Conservation (phyloP, 129 eudicot species). For the Calendula officinalis region DNA sequence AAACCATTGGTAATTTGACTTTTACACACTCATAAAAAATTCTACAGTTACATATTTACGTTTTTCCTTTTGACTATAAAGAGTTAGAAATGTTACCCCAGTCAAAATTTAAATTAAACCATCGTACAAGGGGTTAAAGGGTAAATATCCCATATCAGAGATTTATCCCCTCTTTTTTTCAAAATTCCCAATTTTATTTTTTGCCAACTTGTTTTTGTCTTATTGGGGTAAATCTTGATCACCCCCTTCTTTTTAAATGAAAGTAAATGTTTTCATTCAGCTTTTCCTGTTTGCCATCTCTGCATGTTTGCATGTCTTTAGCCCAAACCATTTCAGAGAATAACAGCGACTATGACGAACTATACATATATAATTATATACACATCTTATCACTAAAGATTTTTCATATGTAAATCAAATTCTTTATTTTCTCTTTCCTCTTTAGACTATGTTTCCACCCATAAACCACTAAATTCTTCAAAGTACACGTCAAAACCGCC, state of each 20-base stretch:
- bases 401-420: conserved; percentile 28
- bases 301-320: conserved; percentile 57
- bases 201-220: conserved; percentile 32
- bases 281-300: conserved; percentile 48
- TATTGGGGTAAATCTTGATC: conserved; percentile 32
- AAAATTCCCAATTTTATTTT: background rate
- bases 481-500: conserved; percentile 40
- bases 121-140: conserved; percentile 31
- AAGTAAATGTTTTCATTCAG: conserved; percentile 34
- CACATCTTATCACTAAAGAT: conserved; percentile 35
- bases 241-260: conserved; percentile 28
- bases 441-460: conserved; percentile 20
- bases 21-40: too few species aligned
- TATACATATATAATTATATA: conserved; percentile 12
- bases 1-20: too few species aligned
- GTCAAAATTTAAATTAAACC: conserved; percentile 6
- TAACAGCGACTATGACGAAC: conserved; percentile 45
- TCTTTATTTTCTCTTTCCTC: conserved; percentile 30
- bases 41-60: too few species aligned
- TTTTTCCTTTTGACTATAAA: too few species aligned
- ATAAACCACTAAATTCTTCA: conserved; percentile 20
- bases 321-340: conserved; percentile 46
- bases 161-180: background rate
- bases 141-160: conserved; percentile 13
- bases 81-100: too few species aligned